Evolutionary conservation across 345 rosid species (phyloP), one percentile per base, ranked within the genome.

Genomic region (Boechera stricta): DNA sequence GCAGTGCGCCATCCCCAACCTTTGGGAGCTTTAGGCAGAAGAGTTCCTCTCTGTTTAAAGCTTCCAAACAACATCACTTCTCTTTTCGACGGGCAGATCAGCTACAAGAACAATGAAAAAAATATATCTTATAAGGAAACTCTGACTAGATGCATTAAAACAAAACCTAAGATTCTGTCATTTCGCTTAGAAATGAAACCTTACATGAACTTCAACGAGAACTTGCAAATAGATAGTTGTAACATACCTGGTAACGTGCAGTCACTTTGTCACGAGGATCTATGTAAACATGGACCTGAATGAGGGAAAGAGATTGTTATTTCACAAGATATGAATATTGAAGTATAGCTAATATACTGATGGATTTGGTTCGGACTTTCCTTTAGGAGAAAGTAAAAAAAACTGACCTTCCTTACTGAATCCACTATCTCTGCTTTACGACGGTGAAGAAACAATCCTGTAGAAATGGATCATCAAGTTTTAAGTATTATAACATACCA

Each of bases 1-100:
- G 98, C 98, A 0, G 94, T 85, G 26, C 97, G 89, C 98, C 98
- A 94, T 64, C 98, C 97, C 97, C 98, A 92, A 16, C 98, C 98
- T 79, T 94, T 92, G 5, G 98, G 98, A 76, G 98, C 97, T 81
- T 92, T 94, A 1, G 98, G 98, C 71, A 94, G 73, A 67, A 94
- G 95, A 13, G 93, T 92, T 15, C 98, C 97, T 41, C 87, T 81
- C 63, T 94, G 95, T 75, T 94, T 92, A 84, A 88, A 87, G 87
- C 86, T 87, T 29, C 98, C 94, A 61, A 92, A 94, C 78, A 92
- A 85, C 93, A 87, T 87, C 38, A 94, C 94, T 82, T 94, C 97
- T 78, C 98, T 90, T 86, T 94, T 92, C 15, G 98, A 94, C 10
- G 98, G 98, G 71, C 97, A 94, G 63, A 94, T 90, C 75, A 94